These are phyloP conservation scores for Takashimella tepidaria DNA, from an alignment of 1,284 basidiomycete genomes.

Conservation along the genomic window DNA sequence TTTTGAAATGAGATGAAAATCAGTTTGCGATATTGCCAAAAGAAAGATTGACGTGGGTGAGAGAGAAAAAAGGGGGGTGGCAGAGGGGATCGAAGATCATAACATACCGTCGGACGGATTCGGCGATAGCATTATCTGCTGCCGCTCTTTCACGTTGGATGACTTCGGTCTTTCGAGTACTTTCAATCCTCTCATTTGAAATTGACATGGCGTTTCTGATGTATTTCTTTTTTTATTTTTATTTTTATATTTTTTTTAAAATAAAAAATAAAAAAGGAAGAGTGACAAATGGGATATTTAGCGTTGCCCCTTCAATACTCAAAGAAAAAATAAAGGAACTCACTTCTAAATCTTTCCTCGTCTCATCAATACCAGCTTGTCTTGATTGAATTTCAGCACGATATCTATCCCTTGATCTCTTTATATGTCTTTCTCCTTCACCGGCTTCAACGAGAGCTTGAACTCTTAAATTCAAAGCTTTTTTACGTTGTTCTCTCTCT, in stretches of 20 bases:
- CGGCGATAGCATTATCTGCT: conserved; percentile 61
- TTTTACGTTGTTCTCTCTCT: neutral
- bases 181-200: conserved; percentile 53
- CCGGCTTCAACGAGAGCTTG: neutral
- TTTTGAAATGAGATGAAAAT: too few species aligned
- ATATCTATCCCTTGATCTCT: neutral
- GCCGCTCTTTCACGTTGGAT: conserved; percentile 61
- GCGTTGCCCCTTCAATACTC: too few species aligned
- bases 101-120: conserved; percentile 58
- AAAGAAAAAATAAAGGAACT: too few species aligned
- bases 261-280: too few species aligned
- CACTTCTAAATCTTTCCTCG: neutral
- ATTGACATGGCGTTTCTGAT: conserved; percentile 38
- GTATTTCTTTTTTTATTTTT: conserved; percentile 19
- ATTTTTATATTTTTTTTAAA: too few species aligned
- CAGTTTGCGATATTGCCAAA: too few species aligned
- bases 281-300: too few species aligned
- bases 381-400: neutral
- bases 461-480: too few species aligned
- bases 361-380: neutral
- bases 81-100: too few species aligned
- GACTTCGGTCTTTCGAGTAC: conserved; percentile 55
- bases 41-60: too few species aligned
- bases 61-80: too few species aligned
- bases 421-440: neutral